A percentile compares a stretch with the other conserved stretches of the same genome.
These are phyloP conservation scores for Rhodomyrtus psidioides DNA, from an alignment of 441 rosid species.

Conservation along the genomic window DNA sequence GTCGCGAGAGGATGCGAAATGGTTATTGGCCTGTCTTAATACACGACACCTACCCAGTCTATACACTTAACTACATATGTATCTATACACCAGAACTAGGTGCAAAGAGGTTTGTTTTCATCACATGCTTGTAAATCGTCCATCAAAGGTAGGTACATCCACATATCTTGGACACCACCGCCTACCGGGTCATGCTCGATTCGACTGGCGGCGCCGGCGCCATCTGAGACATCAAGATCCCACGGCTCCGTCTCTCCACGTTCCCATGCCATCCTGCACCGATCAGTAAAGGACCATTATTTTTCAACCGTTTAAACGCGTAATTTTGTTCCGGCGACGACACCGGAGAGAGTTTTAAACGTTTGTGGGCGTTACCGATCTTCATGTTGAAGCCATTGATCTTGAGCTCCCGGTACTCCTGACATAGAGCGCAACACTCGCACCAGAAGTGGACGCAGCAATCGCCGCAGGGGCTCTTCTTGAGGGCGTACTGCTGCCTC, in stretches of 20 bases:
- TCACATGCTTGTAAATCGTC: too few species aligned
- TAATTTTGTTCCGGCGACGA: background rate
- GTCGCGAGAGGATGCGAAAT: too few species aligned
- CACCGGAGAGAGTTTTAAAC: too few species aligned
- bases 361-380: background rate
- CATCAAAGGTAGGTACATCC: too few species aligned
- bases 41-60: background rate
- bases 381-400: constrained; percentile 2
- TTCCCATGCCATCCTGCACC: background rate
- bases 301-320: background rate
- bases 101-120: too few species aligned
- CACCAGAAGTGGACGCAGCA: constrained; percentile 5
- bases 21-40: too few species aligned
- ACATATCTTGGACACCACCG: background rate
- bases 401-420: constrained; percentile 8
- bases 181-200: background rate
- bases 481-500: too few species aligned
- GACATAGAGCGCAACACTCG: constrained; percentile 2
- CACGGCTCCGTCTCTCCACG: background rate
- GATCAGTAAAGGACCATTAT: background rate
- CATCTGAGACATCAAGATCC: background rate
- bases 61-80: background rate
- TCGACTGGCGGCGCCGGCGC: background rate
- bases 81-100: too few species aligned
- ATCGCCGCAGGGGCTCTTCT: too few species aligned